Evolutionary conservation across 768 basidiomycete species (phyloP), one percentile per base, ranked within the genome.

Genomic region (Termitomyces bulborhizus): DNA sequence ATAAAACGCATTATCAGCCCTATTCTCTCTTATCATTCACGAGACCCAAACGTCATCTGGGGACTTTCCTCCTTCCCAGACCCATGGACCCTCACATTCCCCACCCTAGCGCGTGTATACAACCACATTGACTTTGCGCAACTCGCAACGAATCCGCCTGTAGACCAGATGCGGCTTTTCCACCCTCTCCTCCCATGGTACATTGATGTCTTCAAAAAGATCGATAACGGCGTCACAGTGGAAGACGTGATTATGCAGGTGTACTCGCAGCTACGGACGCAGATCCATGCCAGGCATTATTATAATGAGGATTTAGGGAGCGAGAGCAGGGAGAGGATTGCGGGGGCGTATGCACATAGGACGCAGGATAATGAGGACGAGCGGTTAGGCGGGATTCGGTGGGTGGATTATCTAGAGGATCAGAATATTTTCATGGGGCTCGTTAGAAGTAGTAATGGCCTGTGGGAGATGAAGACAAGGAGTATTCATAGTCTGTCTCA

Each of bases 121-220:
- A 79, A 77, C 56, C 56, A 65, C 6, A 73, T 74, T 47, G 85
- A 86, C 60, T 74, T 84, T 59, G 71, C 74, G 11, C 82, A 81
- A 45, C 73, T 82, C 49, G 80, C 77, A 24, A 80, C 79, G 15
- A 71, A 72, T 43, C 84, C 83, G 1, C 73, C 81, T 1, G 69
- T 77, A 0, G 62, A 68, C 6, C 68, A 67, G 53, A 76, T 87
- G 71, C 81, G 83, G 13, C 62, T 88, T 47, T 81, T 75, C 62
- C 82, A 85, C 65, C 67, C 76, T 0, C 70, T 71, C 36, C 68
- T 85, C 1, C 86, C 86, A 0, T 88, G 86, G 86, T 84, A 79
- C 67, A 76, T 88, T 64, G 85, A 87, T 59, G 71, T 86, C 12
- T 63, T 63, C 27, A 67, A 76, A 39, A 65, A 65, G 7, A 72